Base-by-base conservation (phyloP, 2,329 filamentous ascomycete genomes). In the Xylariaceae sp. region DNA sequence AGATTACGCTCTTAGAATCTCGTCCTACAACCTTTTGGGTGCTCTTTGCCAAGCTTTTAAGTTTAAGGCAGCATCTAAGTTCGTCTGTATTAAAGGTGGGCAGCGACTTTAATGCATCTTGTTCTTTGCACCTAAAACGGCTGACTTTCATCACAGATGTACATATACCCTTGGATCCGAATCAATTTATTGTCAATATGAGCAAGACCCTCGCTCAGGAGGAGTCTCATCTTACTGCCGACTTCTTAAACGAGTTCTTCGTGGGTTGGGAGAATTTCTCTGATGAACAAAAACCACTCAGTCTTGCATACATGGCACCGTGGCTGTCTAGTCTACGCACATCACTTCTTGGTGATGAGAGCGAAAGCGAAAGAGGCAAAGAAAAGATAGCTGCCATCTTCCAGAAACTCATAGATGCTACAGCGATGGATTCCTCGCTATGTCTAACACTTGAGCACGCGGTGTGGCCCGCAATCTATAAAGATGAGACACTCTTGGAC, bases 161-260 rank as follows among this genome's bases (percentile, higher is more conserved):
- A 4, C 81, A 79, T 41, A 81, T 89, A 48, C 86, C 86, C 0
- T 68, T 83, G 32, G 83, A 87, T 55, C 81, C 85, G 2, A 82
- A 83, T 3, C 76, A 78, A 20, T 87, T 88, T 65, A 84, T 89
- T 35, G 74, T 88, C 61, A 79, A 81, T 40, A 85, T 88, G 40
- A 88, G 86, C 72, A 81, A 80, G 62, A 80, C 83, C 56, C 73
- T 89, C 13, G 85, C 86, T 7, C 70, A 74, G 24, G 79, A 84
- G 16, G 85, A 89, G 63, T 83, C 86, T 18, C 85, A 87, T 61
- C 75, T 89, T 6, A 88, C 86, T 0, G 81, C 79, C 6, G 86
- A 89, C 63, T 89, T 89, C 62, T 65, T 89, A 32, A 87, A 85
- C n/a, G 86, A 88, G 63, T 89, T 89, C 65, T 88, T 89, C 53